These are phyloP conservation scores for Xylaria curta DNA, from an alignment of 495 filamentous ascomycete species.

Conservation along the genomic window DNA sequence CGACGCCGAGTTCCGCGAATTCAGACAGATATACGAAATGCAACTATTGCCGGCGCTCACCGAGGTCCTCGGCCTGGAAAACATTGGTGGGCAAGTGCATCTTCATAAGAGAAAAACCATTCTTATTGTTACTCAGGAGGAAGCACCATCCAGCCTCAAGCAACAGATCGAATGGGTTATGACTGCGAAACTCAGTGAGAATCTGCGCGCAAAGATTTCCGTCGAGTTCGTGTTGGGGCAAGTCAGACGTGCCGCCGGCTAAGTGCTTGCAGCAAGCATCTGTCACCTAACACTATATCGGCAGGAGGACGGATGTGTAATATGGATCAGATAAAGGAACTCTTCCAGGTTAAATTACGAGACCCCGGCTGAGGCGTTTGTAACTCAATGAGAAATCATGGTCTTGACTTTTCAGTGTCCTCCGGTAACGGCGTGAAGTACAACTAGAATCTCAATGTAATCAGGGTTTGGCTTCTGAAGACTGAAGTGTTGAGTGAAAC, in stretches of 20 bases:
- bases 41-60: neutral
- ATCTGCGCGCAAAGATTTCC: constrained; percentile 15
- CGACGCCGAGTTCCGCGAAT: constrained; percentile 12
- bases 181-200: neutral
- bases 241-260: neutral
- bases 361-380: neutral
- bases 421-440: neutral
- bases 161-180: neutral
- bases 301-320: neutral
- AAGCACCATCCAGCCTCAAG: constrained; percentile 7
- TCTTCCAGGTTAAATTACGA: neutral
- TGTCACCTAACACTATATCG: neutral
- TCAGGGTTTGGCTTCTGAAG: neutral
- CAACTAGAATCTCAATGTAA: neutral
- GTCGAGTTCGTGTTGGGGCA: neutral
- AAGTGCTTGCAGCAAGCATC: neutral
- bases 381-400: neutral
- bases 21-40: constrained; percentile 6
- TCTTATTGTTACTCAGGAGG: neutral
- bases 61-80: constrained; percentile 17
- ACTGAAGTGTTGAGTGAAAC: neutral
- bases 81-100: constrained; percentile 10
- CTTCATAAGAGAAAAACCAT: neutral
- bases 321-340: neutral
- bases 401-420: neutral